Conservation (phyloP, 192 early-diverging fungal genomes). For the Jimgerdemannia flammicorona region DNA sequence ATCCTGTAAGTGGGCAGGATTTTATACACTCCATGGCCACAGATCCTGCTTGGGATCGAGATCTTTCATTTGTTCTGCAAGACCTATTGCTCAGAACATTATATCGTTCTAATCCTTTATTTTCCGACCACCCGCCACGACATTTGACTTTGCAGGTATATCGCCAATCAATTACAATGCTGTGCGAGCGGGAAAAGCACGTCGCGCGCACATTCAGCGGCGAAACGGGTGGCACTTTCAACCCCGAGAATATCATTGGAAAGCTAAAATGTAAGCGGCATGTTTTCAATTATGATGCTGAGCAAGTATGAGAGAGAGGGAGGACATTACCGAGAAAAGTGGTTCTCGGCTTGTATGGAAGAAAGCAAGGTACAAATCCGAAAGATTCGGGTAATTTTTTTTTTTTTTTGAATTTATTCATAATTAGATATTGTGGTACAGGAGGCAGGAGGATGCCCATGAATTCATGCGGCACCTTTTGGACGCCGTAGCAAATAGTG, state of each 20-base stretch:
- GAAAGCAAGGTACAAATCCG: too few relatives aligned
- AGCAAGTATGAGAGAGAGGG: too few relatives aligned
- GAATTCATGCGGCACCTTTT: constrained; percentile 76
- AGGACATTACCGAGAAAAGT: too few relatives aligned
- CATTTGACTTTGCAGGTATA: constrained; percentile 35
- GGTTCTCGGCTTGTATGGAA: too few relatives aligned
- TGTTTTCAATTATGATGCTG: too few relatives aligned
- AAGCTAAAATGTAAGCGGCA: constrained; percentile 53
- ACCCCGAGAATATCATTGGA: constrained; percentile 61
- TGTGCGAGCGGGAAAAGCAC: constrained; percentile 71
- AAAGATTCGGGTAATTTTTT: background rate
- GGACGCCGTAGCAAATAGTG: constrained; percentile 63
- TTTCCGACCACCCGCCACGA: background rate
- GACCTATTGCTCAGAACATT: too few relatives aligned
- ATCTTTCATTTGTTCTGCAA: background rate
- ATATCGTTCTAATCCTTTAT: too few relatives aligned
- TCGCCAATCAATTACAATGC: constrained; percentile 58
- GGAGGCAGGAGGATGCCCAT: constrained; percentile 87
- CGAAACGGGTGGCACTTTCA: constrained; percentile 41
- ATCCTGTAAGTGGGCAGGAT: constrained; percentile 45
- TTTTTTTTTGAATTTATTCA: constrained; percentile 10
- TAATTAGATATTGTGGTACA: constrained; percentile 75
- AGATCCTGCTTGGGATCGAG: too few relatives aligned
- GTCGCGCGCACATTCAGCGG: constrained; percentile 51
- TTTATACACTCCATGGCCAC: too few relatives aligned